Evolutionary conservation across 148 eudicot genomes (phyloP), one percentile per base, ranked within the genome.

Genomic region (Spergularia bocconei): DNA sequence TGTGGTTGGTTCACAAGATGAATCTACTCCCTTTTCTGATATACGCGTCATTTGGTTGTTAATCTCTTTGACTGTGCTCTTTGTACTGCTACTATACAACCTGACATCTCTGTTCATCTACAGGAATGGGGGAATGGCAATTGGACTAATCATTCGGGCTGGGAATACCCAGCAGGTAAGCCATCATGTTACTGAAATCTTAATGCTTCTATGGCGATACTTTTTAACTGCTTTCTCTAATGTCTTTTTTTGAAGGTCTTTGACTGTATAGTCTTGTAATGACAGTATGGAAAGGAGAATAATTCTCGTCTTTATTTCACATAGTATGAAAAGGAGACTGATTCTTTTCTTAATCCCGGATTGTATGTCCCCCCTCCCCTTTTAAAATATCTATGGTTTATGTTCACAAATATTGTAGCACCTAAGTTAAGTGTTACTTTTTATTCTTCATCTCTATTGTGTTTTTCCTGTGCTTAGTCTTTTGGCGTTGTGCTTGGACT

Each of bases 121-220:
- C 80, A 95, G 99, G 97, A 92, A 44, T 89, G 92, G 91, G 86
- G 82, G 65, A 85, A 84, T 85, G 75, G 84, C 33, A 86, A 84
- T 79, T 87, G 92, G 94, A 82, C 72, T 75, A 88, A 82, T 54
- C 86, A 89, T 71, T 82, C 87, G 55, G 87, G 83, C 72, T 86
- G 90, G 92, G 89, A 89, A 54, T 86, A 88, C 58, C 88, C 87
- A 69, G 88, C 87, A 75, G 88, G 97, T 92, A 60, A 70, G 87
- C 77, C 41, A 77, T 69, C 38, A 7, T 76, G 33, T 59, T 76
- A 55, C 29, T 56, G 41, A 13, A 64, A 57, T 39, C 41, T 38
- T 68, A 10, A 73, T 63, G 48, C 29, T 65, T 15, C 58, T 29
- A 21, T 41, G 44, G 56, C 54, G 59, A n/a, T 58, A 65, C 16